Base-by-base conservation (phyloP, 768 basidiomycete genomes). In the Butyriboletus loyo region DNA sequence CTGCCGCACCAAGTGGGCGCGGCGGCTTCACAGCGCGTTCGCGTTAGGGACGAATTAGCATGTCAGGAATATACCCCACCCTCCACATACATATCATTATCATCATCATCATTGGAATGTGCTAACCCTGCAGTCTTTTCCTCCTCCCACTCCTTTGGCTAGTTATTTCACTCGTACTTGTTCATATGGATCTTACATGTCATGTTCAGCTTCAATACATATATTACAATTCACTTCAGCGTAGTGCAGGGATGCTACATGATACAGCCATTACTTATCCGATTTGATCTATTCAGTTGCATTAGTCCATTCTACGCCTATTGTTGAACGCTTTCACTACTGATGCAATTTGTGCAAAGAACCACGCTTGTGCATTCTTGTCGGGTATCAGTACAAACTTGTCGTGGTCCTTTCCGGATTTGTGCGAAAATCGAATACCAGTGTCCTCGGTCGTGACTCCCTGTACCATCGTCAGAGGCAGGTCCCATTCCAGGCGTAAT, bases 391-490 rank as follows among this genome's bases (percentile, higher is more conserved):
- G 75, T 13, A 89, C 80, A 67, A 89, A 91, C 61, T 80, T 86
- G 71, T 92, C 87, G 52, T 83, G 76, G 51, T 86, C 86, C 63
- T 76, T 82, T 52, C 89, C 89, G 3, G 77, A 73, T 62, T 89
- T 95, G 69, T 94, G 83, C 14, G 87, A 81, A 64, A 93, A 89
- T 17, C 89, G 82, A 63, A 99, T 91, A 1, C 95, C 95, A 15
- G 84, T 91, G 63, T 94, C 87, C 65, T 98, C 95, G 25, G 92
- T 84, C 4, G 86, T 88, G 40, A 98, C 84, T 17, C 90, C 91
- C 67, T 90, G 86, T 4, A 98, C 83, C 58, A 91, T 85, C 19
- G 82, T 82, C 66, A 98, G 84, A 0, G 93, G 86, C 14, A 98
- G 74, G 58, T 98, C 93, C 96, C 95, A 99, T 37, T 89, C 85